Percentiles rank a stretch among this genome's conserved stretches.
These are phyloP conservation scores for Beauveria pseudobassiana DNA, from an alignment of 2,329 filamentous ascomycete species.

Conservation along the genomic window DNA sequence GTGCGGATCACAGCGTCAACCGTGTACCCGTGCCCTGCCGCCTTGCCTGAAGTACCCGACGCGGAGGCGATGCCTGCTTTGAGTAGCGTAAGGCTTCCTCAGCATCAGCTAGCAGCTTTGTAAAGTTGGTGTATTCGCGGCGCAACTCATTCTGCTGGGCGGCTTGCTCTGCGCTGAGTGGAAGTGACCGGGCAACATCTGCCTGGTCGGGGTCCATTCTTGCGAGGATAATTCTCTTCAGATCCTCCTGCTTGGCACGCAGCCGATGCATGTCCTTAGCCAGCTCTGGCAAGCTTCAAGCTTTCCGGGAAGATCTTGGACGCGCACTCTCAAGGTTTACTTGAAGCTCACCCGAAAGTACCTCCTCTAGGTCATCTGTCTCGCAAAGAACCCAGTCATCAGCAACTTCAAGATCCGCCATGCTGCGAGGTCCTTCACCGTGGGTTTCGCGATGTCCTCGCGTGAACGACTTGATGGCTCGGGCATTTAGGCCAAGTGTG, in stretches of 20 bases:
- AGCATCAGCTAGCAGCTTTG: slow-evolving; percentile 65
- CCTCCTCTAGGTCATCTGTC: slow-evolving; percentile 57
- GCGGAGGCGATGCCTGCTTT: slow-evolving; percentile 66
- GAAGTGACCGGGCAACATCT: slow-evolving; percentile 59
- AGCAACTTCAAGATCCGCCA: slow-evolving; percentile 60
- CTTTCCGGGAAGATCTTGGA: slow-evolving; percentile 62
- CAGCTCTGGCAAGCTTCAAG: slow-evolving; percentile 60
- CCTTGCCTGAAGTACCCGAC: slow-evolving; percentile 40
- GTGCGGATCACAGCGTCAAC: slow-evolving; percentile 89
- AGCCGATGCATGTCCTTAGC: slow-evolving; percentile 64
- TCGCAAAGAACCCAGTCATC: slow-evolving; percentile 72
- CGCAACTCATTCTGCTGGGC: slow-evolving; percentile 79
- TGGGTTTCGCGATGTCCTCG: slow-evolving; percentile 55
- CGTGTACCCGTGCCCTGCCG: slow-evolving; percentile 57
- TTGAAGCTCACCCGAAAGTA: slow-evolving; percentile 59
- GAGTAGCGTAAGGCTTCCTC: slow-evolving; percentile 77
- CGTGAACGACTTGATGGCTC: slow-evolving; percentile 58
- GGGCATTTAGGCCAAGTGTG: slow-evolving; percentile 75
- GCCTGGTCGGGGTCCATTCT: slow-evolving; percentile 60
- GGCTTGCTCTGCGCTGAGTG: slow-evolving; percentile 76
- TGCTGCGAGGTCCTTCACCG: slow-evolving; percentile 47
- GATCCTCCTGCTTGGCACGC: slow-evolving; percentile 66
- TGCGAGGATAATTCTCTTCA: slow-evolving; percentile 66
- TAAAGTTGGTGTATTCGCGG: slow-evolving; percentile 64
- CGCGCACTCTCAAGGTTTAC: slow-evolving; percentile 58